Percentiles rank a stretch among this genome's conserved stretches.
Evolutionary conservation across 148 eudicot species (phyloP).

Genomic region (Spergularia marina): DNA sequence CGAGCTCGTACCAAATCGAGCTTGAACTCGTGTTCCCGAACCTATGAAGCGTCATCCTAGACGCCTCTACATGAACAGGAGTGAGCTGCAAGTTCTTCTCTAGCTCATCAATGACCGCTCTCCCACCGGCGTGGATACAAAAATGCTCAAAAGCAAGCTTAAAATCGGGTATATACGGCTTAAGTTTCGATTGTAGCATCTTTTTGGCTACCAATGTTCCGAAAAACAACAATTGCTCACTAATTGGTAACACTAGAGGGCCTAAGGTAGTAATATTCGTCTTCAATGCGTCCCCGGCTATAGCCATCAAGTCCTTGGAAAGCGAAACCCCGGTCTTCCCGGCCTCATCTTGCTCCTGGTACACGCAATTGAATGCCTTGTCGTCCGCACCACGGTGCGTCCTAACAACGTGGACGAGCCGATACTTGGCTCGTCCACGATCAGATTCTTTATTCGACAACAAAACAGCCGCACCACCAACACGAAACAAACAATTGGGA

Average conservation of each 20-base stretch:
- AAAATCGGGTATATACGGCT: conserved; percentile 58
- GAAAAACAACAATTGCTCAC: conserved; percentile 53
- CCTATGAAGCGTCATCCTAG: conserved; percentile 59
- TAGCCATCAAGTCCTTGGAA: conserved; percentile 52
- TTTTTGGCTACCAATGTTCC: conserved; percentile 29
- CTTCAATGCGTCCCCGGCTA: conserved; percentile 52
- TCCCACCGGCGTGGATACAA: conserved; percentile 60
- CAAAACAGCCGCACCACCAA: conserved; percentile 58
- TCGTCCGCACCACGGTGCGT: conserved; percentile 54
- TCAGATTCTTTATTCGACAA: conserved; percentile 45
- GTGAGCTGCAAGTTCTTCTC: conserved; percentile 53
- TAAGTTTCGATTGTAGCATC: conserved; percentile 33
- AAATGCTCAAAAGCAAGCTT: conserved; percentile 58
- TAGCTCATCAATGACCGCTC: conserved; percentile 58
- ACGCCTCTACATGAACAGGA: conserved; percentile 46
- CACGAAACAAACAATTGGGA: conserved; percentile 62
- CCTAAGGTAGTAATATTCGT: conserved; percentile 52
- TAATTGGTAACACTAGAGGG: conserved; percentile 47
- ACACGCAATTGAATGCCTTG: conserved; percentile 49
- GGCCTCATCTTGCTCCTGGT: conserved; percentile 45
- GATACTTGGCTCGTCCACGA: conserved; percentile 45
- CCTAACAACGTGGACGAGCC: conserved; percentile 52
- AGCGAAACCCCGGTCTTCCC: conserved; percentile 50
- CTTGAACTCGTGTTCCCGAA: conserved; percentile 64
- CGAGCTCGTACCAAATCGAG: conserved; percentile 63